Evolutionary conservation across 2,329 filamentous ascomycete genomes (phyloP), one percentile per base, ranked within the genome.

Genomic region (Trichoderma koningiopsis): DNA sequence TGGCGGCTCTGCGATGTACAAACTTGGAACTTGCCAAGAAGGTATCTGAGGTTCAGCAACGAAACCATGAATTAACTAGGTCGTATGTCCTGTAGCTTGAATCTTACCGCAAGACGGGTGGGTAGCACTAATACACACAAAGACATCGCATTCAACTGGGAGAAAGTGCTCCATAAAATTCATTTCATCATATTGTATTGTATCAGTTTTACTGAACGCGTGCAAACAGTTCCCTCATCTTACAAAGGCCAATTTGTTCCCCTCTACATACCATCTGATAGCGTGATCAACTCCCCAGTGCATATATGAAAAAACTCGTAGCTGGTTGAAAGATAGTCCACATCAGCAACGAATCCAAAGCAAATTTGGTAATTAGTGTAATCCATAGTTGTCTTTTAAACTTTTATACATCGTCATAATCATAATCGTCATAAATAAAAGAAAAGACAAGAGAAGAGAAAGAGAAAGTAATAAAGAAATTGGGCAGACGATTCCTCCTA

Each of bases 1-100:
- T 62, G 58, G 33, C 35, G 4, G 58, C 58, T 14, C 35, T 68
- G 33, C 57, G 58, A 13, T 55, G 52, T 16, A 68, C 66, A 24
- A 68, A 68, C 58, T 27, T 62, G 33, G 58, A 68, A 19, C 40
- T 68, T 14, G 66, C 66, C 33, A 68, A 52, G 27, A 68, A 68
- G 37, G 66, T 68, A 14, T 68, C 66, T 11, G 66, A 68, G 27
- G 57, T 68, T 37, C 66, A 68, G 52, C 66, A 63, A 27, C 66
- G 66, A 62, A 56, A 61, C n/a, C 66, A 68, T 29, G 66, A 68
- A 16, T 49, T 56, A 16, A 61, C 47, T 31, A 63, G 66, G 37
- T 57, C 58, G 11, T 68, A 55, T 47, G 58, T 49, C n/a, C 29
- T 53, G 52, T 68, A 63, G 55, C 56, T 16, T n/a, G 22, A 16